Base-by-base conservation (phyloP, 345 rosid species). In the Acer campestre region DNA sequence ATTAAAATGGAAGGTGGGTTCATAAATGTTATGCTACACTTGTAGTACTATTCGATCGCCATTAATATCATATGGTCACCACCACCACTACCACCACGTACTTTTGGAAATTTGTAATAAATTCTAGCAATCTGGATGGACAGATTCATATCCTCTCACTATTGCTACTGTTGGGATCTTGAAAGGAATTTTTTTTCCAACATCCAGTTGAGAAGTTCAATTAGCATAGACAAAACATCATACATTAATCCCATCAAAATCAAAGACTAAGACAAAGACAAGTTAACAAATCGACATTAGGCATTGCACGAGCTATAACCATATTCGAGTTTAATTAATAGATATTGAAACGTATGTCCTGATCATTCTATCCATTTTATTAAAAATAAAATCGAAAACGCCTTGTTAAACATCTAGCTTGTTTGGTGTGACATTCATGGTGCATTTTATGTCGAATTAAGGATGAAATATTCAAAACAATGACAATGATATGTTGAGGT, bases 11-110 rank as follows among this genome's bases (percentile, higher is more conserved):
- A 59, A 67, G 72, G 13, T 44, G 65, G 61, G n/a, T 18, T 65
- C 80, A 81, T 81, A 68, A 81, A 84, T 80, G 44, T 29, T 74
- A 11, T 35, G 70, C 11, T 25, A 11, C 31, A 29, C 29, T 53
- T 59, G 68, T 35, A 17, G 62, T 35, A 17, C 14, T 8, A 11
- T 10, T 44, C 17, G 10, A 46, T 10, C 18, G 53, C 42, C 40
- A 81, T 40, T 56, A 67, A 59, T 58, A 61, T 69, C 71, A 61
- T n/a, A 46, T 61, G 77, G 70, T 71, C 79, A 79, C 75, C 61
- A 10, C 70, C 68, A 46, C 16, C 61, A 56, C n/a, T 2, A 63
- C 62, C 22, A 42, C 46, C 40, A n/a, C 22, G 27, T 25, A 25
- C 27, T 25, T 25, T 25, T 10, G 63, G 27, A 16, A 51, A 68